Percentiles rank a stretch among this genome's conserved stretches.
These are phyloP conservation scores for Sclerospora graminicola DNA, from an alignment of 352 stramenopile genomes.

Conservation along the genomic window DNA sequence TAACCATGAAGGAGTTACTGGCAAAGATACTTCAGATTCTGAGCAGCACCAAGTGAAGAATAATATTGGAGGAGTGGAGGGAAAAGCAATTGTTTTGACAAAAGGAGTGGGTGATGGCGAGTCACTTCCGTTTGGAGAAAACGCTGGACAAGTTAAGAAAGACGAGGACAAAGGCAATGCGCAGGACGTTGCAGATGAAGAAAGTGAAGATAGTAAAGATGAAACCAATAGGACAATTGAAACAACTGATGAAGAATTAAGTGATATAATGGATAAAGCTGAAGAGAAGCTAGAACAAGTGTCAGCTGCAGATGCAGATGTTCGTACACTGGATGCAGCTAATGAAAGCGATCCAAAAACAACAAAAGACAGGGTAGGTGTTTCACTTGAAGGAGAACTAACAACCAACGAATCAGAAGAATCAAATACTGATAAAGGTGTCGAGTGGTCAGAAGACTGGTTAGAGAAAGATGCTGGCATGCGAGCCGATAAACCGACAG, in stretches of 20 bases:
- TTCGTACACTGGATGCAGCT: slow-evolving; percentile 1
- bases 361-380: not conserved
- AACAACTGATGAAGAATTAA: not conserved
- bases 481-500: not conserved
- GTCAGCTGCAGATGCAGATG: not conserved
- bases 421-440: not conserved
- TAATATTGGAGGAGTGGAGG: slow-evolving; percentile 1
- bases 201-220: slow-evolving; percentile 3
- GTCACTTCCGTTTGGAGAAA: not conserved
- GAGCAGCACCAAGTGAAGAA: not conserved
- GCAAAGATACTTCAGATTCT: not conserved
- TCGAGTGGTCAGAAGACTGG: slow-evolving; percentile 1
- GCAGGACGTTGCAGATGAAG: slow-evolving; percentile 2
- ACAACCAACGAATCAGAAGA: not conserved
- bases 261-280: not conserved
- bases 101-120: not conserved
- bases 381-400: not conserved
- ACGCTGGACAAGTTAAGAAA: not conserved
- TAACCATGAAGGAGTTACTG: not conserved
- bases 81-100: not conserved
- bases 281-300: slow-evolving; percentile 6
- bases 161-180: not conserved
- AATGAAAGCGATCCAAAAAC: slow-evolving; percentile 1
- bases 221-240: not conserved
- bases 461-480: not conserved